phyloP scores from a whole-genome alignment of 2,329 filamentous ascomycete genomes.

The Camillea tinctor region DNA sequence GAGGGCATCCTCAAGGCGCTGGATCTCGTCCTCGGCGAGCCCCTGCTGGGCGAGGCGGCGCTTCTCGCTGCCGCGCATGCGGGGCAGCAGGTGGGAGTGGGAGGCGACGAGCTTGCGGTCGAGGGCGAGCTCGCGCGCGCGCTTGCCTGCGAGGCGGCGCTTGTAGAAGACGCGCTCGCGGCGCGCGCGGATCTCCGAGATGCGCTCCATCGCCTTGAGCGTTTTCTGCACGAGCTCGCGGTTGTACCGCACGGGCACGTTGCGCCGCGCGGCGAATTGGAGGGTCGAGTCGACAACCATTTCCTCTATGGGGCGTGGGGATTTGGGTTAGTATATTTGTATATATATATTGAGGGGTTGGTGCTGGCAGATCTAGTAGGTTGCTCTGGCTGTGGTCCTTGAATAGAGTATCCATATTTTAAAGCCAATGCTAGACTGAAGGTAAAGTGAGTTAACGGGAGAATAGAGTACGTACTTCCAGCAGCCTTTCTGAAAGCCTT shows the following conservation, averaged over 20 bases:
- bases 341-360: no score
- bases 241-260: constrained; percentile 94
- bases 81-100: constrained; percentile 88
- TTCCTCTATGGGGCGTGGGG: constrained; percentile 37
- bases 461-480: constrained; percentile 39
- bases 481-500: constrained; percentile 85
- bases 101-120: constrained; percentile 87
- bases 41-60: constrained; percentile 48
- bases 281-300: constrained; percentile 94
- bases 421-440: no score
- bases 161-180: constrained; percentile 91
- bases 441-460: background rate
- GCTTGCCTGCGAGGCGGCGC: constrained; percentile 88
- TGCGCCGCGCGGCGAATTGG: constrained; percentile 87
- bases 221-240: constrained; percentile 86
- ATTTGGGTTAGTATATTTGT: no score
- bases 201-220: constrained; percentile 86
- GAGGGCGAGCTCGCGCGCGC: constrained; percentile 72
- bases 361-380: background rate
- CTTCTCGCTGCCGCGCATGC: constrained; percentile 63
- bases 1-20: constrained; percentile 32
- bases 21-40: constrained; percentile 34
- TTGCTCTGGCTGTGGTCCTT: background rate
- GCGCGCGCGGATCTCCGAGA: constrained; percentile 71
- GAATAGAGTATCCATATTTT: background rate